Base-by-base conservation (phyloP, 2,329 filamentous ascomycete genomes). In the Endothia cerciana region DNA sequence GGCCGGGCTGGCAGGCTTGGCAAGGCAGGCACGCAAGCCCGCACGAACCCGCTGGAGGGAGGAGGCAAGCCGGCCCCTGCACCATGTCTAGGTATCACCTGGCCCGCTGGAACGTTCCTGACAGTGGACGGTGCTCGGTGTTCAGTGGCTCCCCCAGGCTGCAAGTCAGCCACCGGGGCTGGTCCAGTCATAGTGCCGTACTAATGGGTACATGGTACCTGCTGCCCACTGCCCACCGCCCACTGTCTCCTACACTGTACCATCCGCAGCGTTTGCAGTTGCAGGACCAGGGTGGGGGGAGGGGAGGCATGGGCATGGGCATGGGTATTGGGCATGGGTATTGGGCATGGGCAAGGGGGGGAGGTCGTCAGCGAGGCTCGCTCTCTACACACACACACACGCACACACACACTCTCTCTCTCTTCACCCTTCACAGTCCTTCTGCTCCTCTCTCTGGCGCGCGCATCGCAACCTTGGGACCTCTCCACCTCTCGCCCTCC, bases 401-500 rank as follows among this genome's bases (percentile, higher is more conserved):
- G n/a, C n/a, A n/a, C n/a, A n/a, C n/a, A n/a, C n/a, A n/a, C n/a
- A n/a, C n/a, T 7, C 47, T 51, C 47, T 28, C 25, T 25, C 47
- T 51, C 22, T 51, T 28, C 47, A 15, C 10, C 33, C 10, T 10
- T 10, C 33, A 36, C 33, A 10, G 25, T 51, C 22, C 11, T 13
- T 58, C 51, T 6, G 28, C 56, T 60, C 59, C 43, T 38, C 41
- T 30, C 62, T 60, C 55, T 51, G 49, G 17, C 51, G 19, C 33
- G 7, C 33, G 33, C 41, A 15, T 15, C 22, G 11, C 40, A 25
- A 28, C 58, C 40, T 30, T 61, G 38, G 56, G 25, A 40, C 63
- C 51, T 40, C 41, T 43, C 62, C 60, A 55, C 59, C 64, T 62
- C 53, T 62, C 53, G 40, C 51, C 62, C 63, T 65, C 59, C 57